Percentiles rank a stretch among this genome's conserved stretches.
phyloP scores from a whole-genome alignment of 2,329 filamentous ascomycete genomes.

The Diaporthe batatas region DNA sequence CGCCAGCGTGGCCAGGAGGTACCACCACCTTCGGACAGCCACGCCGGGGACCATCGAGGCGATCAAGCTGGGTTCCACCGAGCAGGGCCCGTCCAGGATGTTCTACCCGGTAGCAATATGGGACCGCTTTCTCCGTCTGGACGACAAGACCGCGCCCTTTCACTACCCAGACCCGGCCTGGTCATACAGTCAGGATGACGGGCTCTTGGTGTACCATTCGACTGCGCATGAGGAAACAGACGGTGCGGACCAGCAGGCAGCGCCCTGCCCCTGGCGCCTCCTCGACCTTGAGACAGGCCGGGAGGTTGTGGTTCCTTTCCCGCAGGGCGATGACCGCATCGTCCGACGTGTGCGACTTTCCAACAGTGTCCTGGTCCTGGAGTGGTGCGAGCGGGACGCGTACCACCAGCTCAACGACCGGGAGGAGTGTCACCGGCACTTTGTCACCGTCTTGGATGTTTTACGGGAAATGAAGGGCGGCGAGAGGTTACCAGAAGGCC shows the following conservation, averaged over 20 bases:
- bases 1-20: conserved; percentile 65
- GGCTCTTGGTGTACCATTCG: conserved; percentile 65
- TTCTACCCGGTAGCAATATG: conserved; percentile 54
- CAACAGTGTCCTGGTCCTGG: conserved; percentile 69
- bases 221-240: conserved; percentile 36
- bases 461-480: conserved; percentile 29
- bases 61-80: conserved; percentile 52
- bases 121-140: conserved; percentile 59
- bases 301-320: conserved; percentile 64
- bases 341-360: conserved; percentile 68
- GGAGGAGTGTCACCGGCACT: conserved; percentile 68
- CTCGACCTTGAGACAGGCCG: conserved; percentile 63
- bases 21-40: conserved; percentile 65
- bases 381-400: conserved; percentile 69
- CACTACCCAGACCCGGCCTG: conserved; percentile 64
- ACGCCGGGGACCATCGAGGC: conserved; percentile 61
- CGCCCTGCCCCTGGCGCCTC: conserved; percentile 55
- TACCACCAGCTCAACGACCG: conserved; percentile 64
- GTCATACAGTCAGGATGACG: conserved; percentile 67
- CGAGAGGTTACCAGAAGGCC: no score
- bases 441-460: conserved; percentile 71
- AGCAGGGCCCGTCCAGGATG: conserved; percentile 50
- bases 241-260: not conserved
- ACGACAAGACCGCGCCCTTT: conserved; percentile 56
- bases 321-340: conserved; percentile 59